phyloP scores from a whole-genome alignment of 495 filamentous ascomycete genomes.

The Trichoderma asperelloides region DNA sequence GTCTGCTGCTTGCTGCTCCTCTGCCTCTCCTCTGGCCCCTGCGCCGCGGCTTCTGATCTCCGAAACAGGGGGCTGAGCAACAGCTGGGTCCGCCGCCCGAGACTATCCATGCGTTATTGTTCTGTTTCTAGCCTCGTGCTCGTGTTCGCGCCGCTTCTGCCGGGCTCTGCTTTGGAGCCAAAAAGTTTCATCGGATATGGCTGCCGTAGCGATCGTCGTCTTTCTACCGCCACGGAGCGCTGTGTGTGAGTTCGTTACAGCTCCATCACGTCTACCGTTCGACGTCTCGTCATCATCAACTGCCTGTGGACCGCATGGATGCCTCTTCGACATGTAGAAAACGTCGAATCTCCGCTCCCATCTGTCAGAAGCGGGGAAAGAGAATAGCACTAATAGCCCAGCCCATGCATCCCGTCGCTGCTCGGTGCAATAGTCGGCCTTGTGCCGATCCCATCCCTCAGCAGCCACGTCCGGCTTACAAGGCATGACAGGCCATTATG shows the following conservation, averaged over 20 bases:
- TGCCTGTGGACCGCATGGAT: no score
- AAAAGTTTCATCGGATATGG: not conserved
- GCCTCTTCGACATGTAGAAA: no score
- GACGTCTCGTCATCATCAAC: not conserved
- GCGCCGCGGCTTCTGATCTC: not conserved
- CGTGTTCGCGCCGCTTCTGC: not conserved
- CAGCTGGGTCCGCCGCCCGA: not conserved
- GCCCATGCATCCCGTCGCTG: not conserved
- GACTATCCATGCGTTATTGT: no score
- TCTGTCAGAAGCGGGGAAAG: not conserved
- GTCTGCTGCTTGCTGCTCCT: not conserved
- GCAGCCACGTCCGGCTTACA: not conserved
- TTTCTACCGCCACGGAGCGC: not conserved
- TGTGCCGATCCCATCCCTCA: not conserved
- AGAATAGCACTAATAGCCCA: not conserved
- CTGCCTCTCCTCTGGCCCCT: not conserved
- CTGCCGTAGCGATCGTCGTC: not conserved
- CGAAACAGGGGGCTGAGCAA: not conserved
- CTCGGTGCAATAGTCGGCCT: conserved; percentile 2
- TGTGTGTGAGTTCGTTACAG: no score
- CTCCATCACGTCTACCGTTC: not conserved
- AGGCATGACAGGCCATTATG: not conserved
- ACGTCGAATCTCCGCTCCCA: not conserved
- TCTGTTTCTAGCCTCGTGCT: not conserved
- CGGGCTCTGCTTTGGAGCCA: not conserved